phyloP scores from a whole-genome alignment of 805 yeast species.

The Pichia paraexigua region DNA sequence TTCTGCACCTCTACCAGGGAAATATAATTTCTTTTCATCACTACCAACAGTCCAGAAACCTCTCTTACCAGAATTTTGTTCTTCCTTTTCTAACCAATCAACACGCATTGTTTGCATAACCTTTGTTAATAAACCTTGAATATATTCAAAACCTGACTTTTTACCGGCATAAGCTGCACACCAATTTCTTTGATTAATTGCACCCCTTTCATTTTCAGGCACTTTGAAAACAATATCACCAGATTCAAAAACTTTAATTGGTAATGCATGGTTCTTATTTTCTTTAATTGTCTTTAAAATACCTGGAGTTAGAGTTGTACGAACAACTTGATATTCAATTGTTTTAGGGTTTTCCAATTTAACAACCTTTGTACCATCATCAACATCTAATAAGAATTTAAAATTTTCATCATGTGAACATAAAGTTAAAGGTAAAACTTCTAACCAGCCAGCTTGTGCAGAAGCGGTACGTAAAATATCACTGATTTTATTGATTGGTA shows the following conservation, averaged over 20 bases:
- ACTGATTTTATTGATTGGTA: conserved; percentile 83
- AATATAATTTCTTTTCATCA: conserved; percentile 58
- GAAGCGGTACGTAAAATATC: conserved; percentile 88
- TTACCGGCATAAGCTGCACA: conserved; percentile 92
- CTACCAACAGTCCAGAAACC: conserved; percentile 86
- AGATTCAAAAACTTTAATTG: conserved; percentile 89
- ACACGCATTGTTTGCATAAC: conserved; percentile 95
- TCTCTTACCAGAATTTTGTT: conserved; percentile 44
- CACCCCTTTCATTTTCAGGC: conserved; percentile 68
- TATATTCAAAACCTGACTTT: conserved; percentile 87
- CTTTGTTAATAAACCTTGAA: conserved; percentile 91
- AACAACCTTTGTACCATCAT: conserved; percentile 78
- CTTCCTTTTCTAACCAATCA: conserved; percentile 60
- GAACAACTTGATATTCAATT: conserved; percentile 91
- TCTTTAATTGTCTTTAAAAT: conserved; percentile 90
- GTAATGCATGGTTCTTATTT: conserved; percentile 91
- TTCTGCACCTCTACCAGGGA: conserved; percentile 97
- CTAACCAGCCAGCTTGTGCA: conserved; percentile 93
- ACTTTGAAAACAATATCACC: conserved; percentile 93
- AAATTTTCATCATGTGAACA: conserved; percentile 97
- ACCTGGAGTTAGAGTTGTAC: conserved; percentile 93
- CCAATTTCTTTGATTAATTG: conserved; percentile 90
- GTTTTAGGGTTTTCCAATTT: conserved; percentile 95
- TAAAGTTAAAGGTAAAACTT: conserved; percentile 90
- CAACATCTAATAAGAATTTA: conserved; percentile 66